Evolutionary conservation across 2,329 filamentous ascomycete species (phyloP), one percentile per base, ranked within the genome.

Genomic region (Periconia sp.): DNA sequence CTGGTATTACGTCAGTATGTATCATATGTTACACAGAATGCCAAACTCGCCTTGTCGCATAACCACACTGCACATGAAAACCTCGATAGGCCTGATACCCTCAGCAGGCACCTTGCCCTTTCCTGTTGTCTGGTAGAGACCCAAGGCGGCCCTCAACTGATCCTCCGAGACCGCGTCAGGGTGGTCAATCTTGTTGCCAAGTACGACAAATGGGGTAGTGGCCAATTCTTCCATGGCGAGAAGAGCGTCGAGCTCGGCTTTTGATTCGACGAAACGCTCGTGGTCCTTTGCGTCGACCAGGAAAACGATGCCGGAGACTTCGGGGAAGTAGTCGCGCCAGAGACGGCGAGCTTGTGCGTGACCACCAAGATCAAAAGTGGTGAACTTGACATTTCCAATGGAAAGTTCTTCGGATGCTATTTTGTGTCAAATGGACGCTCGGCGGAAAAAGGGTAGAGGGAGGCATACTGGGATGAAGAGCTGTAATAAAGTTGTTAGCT

Each of bases 111-210:
- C 69, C 57, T 71, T 72, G 57, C 70, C 70, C 65, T 73, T 73
- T 50, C 70, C 70, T 9, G 69, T 73, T 23, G 70, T 73, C 61
- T 97, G 93, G 79, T 95, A 97, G 70, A 99, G 79, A 59, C 94
- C 94, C 54, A 99, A 82, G 75, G 92, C 89, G 74, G 93, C 88
- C 76, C 94, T 86, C 71, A 97, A 84, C 80, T 97, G 91, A 69
- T 97, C 93, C 83, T 99, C 94, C 62, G 89, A 93, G 50, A 97
- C 88, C 59, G 94, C 94, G 65, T 95, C 90, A 50, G 92, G 92
- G 81, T 97, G 92, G 77, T 99, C 94, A 76, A 99, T 99, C 86
- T 99, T 99, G 86, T 99, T 99, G 67, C 94, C 94, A 60, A 99
- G 85, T 66, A 99, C 86, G 57, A 97, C 85, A 76, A 97, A 97